These are phyloP conservation scores for Xylaria grammica DNA, from an alignment of 495 filamentous ascomycete genomes.

Conservation along the genomic window DNA sequence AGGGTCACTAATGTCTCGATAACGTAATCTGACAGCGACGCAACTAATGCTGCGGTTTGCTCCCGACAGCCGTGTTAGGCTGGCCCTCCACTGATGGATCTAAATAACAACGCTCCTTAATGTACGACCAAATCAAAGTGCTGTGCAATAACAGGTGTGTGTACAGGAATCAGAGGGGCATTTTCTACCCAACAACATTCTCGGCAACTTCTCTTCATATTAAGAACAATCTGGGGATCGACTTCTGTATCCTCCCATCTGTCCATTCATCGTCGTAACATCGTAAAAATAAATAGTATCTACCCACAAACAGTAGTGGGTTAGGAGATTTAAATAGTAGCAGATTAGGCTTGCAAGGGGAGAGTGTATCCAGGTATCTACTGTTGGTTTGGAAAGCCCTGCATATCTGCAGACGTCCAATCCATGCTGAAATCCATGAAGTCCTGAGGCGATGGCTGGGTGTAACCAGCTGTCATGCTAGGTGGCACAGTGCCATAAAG, in stretches of 20 bases:
- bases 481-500: conserved; percentile 46
- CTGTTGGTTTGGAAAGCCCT: conserved; percentile 30
- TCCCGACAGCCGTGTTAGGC: neutral
- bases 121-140: conserved; percentile 4
- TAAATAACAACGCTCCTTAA: conserved; percentile 11
- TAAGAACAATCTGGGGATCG: conserved; percentile 28
- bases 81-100: neutral
- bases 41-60: neutral
- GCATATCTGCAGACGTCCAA: conserved; percentile 46
- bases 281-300: conserved; percentile 30
- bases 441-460: conserved; percentile 50
- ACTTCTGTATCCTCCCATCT: conserved; percentile 17
- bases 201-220: conserved; percentile 11
- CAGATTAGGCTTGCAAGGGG: conserved; percentile 23
- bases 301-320: neutral
- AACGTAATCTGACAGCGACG: conserved; percentile 10
- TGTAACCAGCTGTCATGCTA: conserved; percentile 44
- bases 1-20: neutral
- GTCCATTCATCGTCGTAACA: conserved; percentile 35
- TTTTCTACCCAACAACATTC: conserved; percentile 16
- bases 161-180: conserved; percentile 26
- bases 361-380: neutral
- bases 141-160: conserved; percentile 19
- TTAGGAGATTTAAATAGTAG: neutral
- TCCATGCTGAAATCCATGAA: conserved; percentile 46